Base-by-base conservation (phyloP, 164 flowering plant genomes). In the Stephania cephalantha region DNA sequence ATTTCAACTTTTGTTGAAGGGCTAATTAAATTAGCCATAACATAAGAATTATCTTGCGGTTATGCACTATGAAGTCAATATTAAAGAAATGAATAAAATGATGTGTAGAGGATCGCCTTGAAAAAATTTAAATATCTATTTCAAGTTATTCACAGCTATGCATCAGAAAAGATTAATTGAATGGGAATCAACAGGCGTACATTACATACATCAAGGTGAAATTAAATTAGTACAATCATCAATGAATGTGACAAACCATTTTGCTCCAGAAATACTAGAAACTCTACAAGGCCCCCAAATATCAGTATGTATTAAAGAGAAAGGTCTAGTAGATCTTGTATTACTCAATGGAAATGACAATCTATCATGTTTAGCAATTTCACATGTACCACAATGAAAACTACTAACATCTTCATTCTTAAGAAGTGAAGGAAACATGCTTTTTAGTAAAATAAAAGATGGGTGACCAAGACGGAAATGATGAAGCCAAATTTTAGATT, bases 331-430 rank as follows among this genome's bases (percentile, higher is more conserved):
- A 46, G 12, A 7, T 48, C 58, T 70, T n/a, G 46, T 70, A 48
- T 48, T 70, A 18, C 31, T 70, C 9, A 70, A 11, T 46, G 58
- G 58, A 77, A 80, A 70, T 73, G 25, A 74, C 3, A 68, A 45
- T n/a, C 71, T 18, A 15, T 68, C 35, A 20, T 68, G 71, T 13
- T 68, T 71, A 1, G 52, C 73, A 46, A 45, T 29, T 46, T 71
- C 61, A 46, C 73, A 71, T 31, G 11, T 63, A 55, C 75, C 72
- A 72, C 78, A 55, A 68, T 64, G 73, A 68, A 81, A 72, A 22
- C 53, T 9, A 9, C 18, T 4, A 45, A 77, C 22, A 77, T 74
- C 73, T 66, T 77, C 1, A 44, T 73, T 44, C 76, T 11, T 25
- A 74, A 78, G 50, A 7, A 65, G 25, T 6, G 30, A 65, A 65